phyloP scores from a whole-genome alignment of 2,329 filamentous ascomycete genomes.

The Blumeria hordei region DNA sequence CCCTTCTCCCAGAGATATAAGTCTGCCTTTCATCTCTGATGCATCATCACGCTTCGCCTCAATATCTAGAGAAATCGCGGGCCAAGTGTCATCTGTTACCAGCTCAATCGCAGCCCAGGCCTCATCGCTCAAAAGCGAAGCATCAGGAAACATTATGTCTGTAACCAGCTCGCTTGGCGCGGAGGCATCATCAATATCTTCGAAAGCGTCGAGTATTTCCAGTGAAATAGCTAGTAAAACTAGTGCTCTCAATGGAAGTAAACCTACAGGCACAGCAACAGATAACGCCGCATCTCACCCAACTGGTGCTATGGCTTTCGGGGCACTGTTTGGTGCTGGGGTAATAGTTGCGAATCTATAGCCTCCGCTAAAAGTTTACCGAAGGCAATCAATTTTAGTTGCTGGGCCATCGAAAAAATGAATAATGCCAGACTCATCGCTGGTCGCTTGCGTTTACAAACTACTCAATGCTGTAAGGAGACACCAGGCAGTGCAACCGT shows the following conservation, averaged over 20 bases:
- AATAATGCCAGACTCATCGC: too few relatives aligned
- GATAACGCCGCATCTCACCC: conserved; percentile 6
- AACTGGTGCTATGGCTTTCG: conserved; percentile 11
- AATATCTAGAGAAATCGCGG: background rate
- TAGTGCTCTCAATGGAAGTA: background rate
- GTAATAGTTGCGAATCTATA: conserved; percentile 12
- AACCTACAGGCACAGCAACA: background rate
- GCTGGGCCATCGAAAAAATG: too few relatives aligned
- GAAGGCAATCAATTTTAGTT: too few relatives aligned
- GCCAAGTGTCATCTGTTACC: background rate
- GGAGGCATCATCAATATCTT: background rate
- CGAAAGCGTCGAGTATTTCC: background rate
- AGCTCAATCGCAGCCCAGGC: background rate
- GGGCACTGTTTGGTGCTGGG: conserved; percentile 12
- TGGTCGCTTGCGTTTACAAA: too few relatives aligned
- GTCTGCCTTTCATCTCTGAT: background rate
- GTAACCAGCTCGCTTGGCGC: background rate
- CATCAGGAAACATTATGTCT: background rate
- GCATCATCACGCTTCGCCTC: background rate
- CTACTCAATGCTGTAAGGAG: too few relatives aligned
- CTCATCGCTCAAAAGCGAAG: background rate
- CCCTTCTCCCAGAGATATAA: background rate
- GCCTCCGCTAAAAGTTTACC: background rate
- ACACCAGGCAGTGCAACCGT: too few relatives aligned
- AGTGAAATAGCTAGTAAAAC: background rate